These are phyloP conservation scores for Petrea volubilis DNA, from an alignment of 257 asterid genomes.

Conservation along the genomic window DNA sequence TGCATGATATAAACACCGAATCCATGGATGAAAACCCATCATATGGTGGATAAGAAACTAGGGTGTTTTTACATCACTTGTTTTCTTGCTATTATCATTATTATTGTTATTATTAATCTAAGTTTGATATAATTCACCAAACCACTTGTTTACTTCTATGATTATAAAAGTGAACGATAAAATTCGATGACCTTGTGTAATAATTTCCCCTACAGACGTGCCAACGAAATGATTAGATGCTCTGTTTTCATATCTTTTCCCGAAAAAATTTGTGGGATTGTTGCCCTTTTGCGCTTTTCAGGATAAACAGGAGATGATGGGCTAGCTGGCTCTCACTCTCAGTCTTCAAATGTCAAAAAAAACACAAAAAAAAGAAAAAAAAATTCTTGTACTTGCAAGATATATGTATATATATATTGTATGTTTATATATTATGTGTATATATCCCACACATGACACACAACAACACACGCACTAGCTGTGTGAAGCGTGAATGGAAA, in stretches of 20 bases:
- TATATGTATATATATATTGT: background rate
- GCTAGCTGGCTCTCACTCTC: background rate
- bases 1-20: too few relatives aligned
- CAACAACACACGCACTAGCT: background rate
- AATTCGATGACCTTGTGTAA: background rate
- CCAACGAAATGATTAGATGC: constrained; percentile 19
- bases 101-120: too few relatives aligned
- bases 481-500: constrained; percentile 7
- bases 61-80: too few relatives aligned
- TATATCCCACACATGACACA: background rate
- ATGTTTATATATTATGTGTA: background rate
- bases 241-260: background rate
- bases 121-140: too few relatives aligned
- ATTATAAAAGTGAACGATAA: background rate
- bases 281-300: constrained; percentile 13
- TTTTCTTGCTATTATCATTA: too few relatives aligned
- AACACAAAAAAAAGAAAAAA: too few relatives aligned
- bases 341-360: background rate
- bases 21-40: too few relatives aligned
- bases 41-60: too few relatives aligned
- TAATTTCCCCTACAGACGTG: constrained; percentile 16
- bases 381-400: background rate
- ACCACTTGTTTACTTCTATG: too few relatives aligned
- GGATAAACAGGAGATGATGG: constrained; percentile 7
- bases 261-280: background rate